Evolutionary conservation across 371 early-diverging fungal genomes (phyloP), one percentile per base, ranked within the genome.

Genomic region (Mortierella sp.): DNA sequence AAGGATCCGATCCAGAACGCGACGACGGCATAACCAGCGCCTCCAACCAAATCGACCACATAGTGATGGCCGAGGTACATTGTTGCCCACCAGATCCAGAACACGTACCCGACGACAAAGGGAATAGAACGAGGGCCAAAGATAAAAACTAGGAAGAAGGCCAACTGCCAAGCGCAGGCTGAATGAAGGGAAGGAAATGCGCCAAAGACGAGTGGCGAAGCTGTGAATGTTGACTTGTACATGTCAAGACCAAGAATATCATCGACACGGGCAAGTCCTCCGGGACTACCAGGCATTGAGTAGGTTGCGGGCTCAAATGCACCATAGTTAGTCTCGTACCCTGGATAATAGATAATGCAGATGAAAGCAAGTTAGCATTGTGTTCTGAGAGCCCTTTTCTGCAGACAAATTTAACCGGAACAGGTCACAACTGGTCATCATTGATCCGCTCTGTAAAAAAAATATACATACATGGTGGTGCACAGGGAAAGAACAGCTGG

Each of bases 11-110:
- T 75, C 67, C 84, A 87, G 62, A 88, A 91, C 5, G 89, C 84
- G 11, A 87, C 84, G 14, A 90, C 76, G 0, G 94, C 90, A 76
- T 90, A 92, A n/a, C 90, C 84, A n/a, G 88, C 88, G 5, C 94
- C 94, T 43, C 90, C 92, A 16, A 93, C 87, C 57, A 94, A 83
- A 84, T 94, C 94, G 64, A 91, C 88, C 77, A 93, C 85, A 66
- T 92, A 94, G 68, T 94, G 93, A 62, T 94, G 94, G 9, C 89
- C 89, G 26, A 93, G 81, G 73, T 94, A 94, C 89, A 94, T 90
- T 69, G 93, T 93, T 0, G 92, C 86, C 89, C 90, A 92, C 94
- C 93, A 92, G 78, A 93, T 86, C 93, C 93, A 92, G 68, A 88
- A 78, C 26, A 90, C 87, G 75, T 93, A 93, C 9, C 71, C 60